A percentile compares a stretch with the other conserved stretches of the same genome.
These are phyloP conservation scores for Penicillium subrubescens DNA, from an alignment of 495 filamentous ascomycete genomes.

Conservation along the genomic window DNA sequence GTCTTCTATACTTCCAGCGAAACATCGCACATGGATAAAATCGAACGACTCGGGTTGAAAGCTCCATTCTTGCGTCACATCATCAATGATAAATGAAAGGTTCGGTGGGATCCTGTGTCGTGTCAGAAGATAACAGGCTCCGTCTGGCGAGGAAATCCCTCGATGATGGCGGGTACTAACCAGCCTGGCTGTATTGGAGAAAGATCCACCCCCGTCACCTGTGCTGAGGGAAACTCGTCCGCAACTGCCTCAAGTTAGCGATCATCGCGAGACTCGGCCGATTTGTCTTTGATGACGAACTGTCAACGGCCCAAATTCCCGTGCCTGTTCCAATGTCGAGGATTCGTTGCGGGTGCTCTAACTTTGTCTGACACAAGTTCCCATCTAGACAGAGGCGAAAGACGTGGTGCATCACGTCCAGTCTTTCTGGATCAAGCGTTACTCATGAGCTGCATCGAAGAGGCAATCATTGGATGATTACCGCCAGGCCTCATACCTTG, in stretches of 20 bases:
- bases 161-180: slow-evolving; percentile 12
- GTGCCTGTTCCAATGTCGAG: slow-evolving; percentile 53
- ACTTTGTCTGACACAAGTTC: slow-evolving; percentile 14
- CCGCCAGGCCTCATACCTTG: slow-evolving; percentile 14
- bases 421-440: slow-evolving; percentile 12
- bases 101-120: slow-evolving; percentile 35
- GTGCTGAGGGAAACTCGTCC: slow-evolving; percentile 19
- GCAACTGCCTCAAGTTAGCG: slow-evolving; percentile 9
- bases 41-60: slow-evolving; percentile 38
- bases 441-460: not conserved
- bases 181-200: slow-evolving; percentile 54
- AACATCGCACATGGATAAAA: slow-evolving; percentile 39
- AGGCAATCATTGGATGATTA: not conserved
- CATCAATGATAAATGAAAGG: slow-evolving; percentile 36
- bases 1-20: slow-evolving; percentile 36
- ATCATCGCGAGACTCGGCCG: no score
- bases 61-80: slow-evolving; percentile 37
- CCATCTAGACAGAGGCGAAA: slow-evolving; percentile 21
- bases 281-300: not conserved
- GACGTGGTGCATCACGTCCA: slow-evolving; percentile 24
- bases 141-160: not conserved
- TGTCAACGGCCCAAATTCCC: slow-evolving; percentile 57
- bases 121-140: not conserved
- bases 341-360: slow-evolving; percentile 42
- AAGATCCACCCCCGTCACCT: slow-evolving; percentile 48